A percentile compares a stretch with the other conserved stretches of the same genome.
phyloP scores from a whole-genome alignment of 768 basidiomycete species.

The Serendipita vermifera region DNA sequence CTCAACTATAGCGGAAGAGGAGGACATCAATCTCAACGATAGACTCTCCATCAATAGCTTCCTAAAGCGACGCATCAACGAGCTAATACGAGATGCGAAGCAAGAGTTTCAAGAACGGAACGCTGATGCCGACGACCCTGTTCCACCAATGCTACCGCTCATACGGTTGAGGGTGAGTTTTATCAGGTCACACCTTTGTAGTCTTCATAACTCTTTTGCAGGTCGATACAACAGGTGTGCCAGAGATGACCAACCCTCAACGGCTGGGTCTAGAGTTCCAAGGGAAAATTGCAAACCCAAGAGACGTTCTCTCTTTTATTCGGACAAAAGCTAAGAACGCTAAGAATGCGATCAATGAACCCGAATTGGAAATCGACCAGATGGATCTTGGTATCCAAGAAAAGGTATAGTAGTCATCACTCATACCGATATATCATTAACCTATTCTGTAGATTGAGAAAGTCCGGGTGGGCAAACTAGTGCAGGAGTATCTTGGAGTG shows the following conservation, averaged over 20 bases:
- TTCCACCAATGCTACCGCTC: conserved; percentile 69
- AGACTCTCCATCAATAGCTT: conserved; percentile 74
- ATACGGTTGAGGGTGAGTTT: conserved; percentile 60
- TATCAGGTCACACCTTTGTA: background rate
- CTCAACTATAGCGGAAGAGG: conserved; percentile 63
- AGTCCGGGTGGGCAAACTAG: conserved; percentile 77
- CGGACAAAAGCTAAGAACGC: conserved; percentile 48
- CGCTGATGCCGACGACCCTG: conserved; percentile 46
- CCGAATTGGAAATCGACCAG: conserved; percentile 72
- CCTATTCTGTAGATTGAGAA: conserved; percentile 50
- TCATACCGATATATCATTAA: conserved; percentile 14
- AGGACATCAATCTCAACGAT: conserved; percentile 62
- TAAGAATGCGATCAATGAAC: conserved; percentile 61
- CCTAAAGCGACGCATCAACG: conserved; percentile 64
- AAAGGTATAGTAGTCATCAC: conserved; percentile 23
- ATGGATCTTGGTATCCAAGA: conserved; percentile 51
- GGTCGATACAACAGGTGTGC: conserved; percentile 86
- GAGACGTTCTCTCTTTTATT: conserved; percentile 85
- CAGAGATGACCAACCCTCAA: conserved; percentile 87
- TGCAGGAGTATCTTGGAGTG: conserved; percentile 80
- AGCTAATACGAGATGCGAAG: conserved; percentile 67
- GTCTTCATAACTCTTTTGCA: conserved; percentile 19
- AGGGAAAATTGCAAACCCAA: conserved; percentile 83
- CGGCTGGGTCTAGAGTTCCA: conserved; percentile 94
- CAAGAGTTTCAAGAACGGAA: conserved; percentile 67